Percentiles rank a stretch among this genome's conserved stretches.
Evolutionary conservation across 1,139 yeast species (phyloP).

Genomic region (Saccharomyces pastorianus): DNA sequence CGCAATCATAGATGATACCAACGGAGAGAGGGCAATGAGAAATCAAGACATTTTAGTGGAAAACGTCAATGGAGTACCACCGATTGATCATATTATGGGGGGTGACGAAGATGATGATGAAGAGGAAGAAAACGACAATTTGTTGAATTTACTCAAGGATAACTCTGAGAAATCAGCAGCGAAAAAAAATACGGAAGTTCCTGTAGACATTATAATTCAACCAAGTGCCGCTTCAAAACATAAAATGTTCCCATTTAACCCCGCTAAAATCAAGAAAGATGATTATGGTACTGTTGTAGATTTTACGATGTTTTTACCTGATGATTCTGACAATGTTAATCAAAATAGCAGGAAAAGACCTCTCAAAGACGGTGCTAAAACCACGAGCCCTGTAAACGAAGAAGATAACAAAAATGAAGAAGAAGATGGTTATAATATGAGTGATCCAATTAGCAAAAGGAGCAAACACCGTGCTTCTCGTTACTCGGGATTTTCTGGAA

Average conservation of each 20-base stretch:
- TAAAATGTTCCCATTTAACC: slow-evolving; percentile 70
- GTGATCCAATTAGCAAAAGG: slow-evolving; percentile 16
- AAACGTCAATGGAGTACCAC: slow-evolving; percentile 5
- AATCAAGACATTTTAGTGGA: slow-evolving; percentile 5
- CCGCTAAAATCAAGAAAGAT: slow-evolving; percentile 54
- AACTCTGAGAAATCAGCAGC: slow-evolving; percentile 10
- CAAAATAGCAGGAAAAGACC: slow-evolving; percentile 23
- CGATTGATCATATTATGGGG: slow-evolving; percentile 1
- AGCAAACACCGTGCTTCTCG: slow-evolving; percentile 11
- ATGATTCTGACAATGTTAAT: slow-evolving; percentile 33
- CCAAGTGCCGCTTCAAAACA: slow-evolving; percentile 50
- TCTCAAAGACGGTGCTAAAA: slow-evolving; percentile 26
- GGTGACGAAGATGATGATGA: slow-evolving; percentile 33
- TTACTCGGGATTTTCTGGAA: slow-evolving; percentile 11
- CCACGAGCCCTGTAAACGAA: slow-evolving; percentile 13
- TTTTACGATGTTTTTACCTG: slow-evolving; percentile 43
- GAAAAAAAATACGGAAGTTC: slow-evolving; percentile 19
- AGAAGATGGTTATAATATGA: slow-evolving; percentile 26
- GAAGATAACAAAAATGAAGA: slow-evolving; percentile 16
- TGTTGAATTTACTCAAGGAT: slow-evolving; percentile 14
- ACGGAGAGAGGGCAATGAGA: neutral
- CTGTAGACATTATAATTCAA: slow-evolving; percentile 58
- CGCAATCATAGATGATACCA: neutral
- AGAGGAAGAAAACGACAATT: slow-evolving; percentile 30
- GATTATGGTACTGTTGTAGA: slow-evolving; percentile 80